Base-by-base conservation (phyloP, 2,329 filamentous ascomycete genomes). In the Fonsecaea nubica region DNA sequence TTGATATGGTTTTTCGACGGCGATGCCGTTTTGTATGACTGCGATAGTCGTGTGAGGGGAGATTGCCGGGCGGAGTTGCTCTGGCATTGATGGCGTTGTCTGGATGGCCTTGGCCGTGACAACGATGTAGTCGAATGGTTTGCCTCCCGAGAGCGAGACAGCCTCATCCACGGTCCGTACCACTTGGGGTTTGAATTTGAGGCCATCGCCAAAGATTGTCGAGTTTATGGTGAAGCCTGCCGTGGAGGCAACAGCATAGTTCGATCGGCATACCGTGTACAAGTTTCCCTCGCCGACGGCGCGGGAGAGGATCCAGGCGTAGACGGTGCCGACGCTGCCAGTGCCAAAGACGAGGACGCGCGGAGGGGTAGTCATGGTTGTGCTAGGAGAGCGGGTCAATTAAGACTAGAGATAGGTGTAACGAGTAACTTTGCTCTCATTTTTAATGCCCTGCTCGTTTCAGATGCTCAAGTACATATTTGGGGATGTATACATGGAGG, bases 11-110 rank as follows among this genome's bases (percentile, higher is more conserved):
- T 84, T 80, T 72, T 89, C 87, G 66, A 88, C 87, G 0, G 80
- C 82, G 42, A 89, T 83, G 0, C 87, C 87, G 70, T 89, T 89
- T 67, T 89, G 87, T 15, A 88, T 81, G 0, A 89, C 81, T 7
- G 86, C 85, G 48, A 89, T 84, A 0, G 83, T 81, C 0, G 86
- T 88, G 61, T 58, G 69, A 9, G 48, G 55, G 9, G 74, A 72
- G 2, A 84, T 75, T 3, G 77, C 81, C 0, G 80, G 77, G 5
- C 72, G 71, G 55, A 84, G 79, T 25, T 77, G 68, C 4, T 76
- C 69, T 2, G 75, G 68, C 6, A 76, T 75, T 2, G 78, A 73
- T 13, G 77, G 77, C 2, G 73, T 74, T 8, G 74, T 77, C 1
- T 81, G 80, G 32, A 83, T 77, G 13, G 78, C 80, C 76, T 85